Conservation (phyloP, 331 rosid species). For the Rosa hybrid region DNA sequence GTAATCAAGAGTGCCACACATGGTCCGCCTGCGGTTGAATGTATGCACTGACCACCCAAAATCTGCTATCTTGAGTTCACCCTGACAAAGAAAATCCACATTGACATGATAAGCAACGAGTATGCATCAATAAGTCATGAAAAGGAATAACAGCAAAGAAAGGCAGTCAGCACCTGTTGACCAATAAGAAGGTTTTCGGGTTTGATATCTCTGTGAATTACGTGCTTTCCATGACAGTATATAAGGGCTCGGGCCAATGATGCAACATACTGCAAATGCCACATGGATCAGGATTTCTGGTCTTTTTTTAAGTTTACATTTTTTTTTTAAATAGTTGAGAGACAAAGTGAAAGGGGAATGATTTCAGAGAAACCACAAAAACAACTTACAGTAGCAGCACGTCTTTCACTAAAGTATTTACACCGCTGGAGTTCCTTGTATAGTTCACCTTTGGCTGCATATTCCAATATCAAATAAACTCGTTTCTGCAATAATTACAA, state of each 20-base stretch:
- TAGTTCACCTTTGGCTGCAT: conserved; percentile 97
- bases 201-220: conserved; percentile 94
- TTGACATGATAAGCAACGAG: conserved; percentile 23
- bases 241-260: conserved; percentile 97
- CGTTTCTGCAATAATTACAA: conserved; percentile 62
- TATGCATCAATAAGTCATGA: conserved; percentile 8
- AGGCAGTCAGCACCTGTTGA: conserved; percentile 63
- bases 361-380: not conserved
- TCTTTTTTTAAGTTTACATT: not conserved
- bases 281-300: not conserved
- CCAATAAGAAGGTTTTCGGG: conserved; percentile 97
- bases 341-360: not conserved
- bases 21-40: conserved; percentile 94
- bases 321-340: not conserved
- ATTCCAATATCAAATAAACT: conserved; percentile 91
- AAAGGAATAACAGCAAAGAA: conserved; percentile 21
- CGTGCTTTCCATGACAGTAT: conserved; percentile 99
- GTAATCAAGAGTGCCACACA: conserved; percentile 99
- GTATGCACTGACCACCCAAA: conserved; percentile 99
- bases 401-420: conserved; percentile 96
- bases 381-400: conserved; percentile 94
- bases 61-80: conserved; percentile 96
- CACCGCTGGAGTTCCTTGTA: conserved; percentile 96
- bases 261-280: conserved; percentile 74
- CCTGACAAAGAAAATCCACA: conserved; percentile 48